Evolutionary conservation across 495 filamentous ascomycete species (phyloP), one percentile per base, ranked within the genome.

Genomic region (Aspergillus mulundensis): DNA sequence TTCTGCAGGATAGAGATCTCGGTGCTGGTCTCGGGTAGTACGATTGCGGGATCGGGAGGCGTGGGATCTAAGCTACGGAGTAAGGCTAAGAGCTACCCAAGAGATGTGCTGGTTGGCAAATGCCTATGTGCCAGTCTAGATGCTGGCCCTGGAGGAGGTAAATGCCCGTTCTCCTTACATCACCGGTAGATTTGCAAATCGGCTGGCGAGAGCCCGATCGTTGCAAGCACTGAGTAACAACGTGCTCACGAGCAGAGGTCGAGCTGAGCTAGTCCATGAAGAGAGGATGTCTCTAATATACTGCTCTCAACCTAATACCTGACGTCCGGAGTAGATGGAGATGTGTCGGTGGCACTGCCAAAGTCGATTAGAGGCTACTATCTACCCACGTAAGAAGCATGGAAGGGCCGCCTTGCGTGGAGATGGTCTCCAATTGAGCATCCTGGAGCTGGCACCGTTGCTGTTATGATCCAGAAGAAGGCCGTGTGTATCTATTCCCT

Each of bases 381-480:
- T n/a, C 44, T 43, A 53, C 25, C 41, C 52, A 54, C 52, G 52
- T 54, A 46, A 39, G 52, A 53, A 54, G 52, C 52, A 54, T 54
- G 42, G 43, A 42, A n/a, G 18, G 15, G 28, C 44, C 52, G 43
- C 52, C 52, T 54, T 54, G 52, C 52, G 41, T 54, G 52, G 39
- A 39, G 52, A 18, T 38, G 16, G 30, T 46, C 52, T 54, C 52
- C 52, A 54, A 47, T 39, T 20, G 51, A 47, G 43, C 10, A 11
- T 3, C 15, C n/a, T 40, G 38, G n/a, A 40, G 38, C 3, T 40
- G n/a, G 38, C 14, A 3, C n/a, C n/a, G n/a, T 18, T 18, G 38
- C 4, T 18, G 38, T 40, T 40, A 18, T 6, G 38, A 16, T 40
- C 4, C n/a, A 18, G n/a, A 40, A 18, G 38, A 40, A 16, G 38